phyloP scores from a whole-genome alignment of 2,329 filamentous ascomycete species.

The Penicillium italicum region DNA sequence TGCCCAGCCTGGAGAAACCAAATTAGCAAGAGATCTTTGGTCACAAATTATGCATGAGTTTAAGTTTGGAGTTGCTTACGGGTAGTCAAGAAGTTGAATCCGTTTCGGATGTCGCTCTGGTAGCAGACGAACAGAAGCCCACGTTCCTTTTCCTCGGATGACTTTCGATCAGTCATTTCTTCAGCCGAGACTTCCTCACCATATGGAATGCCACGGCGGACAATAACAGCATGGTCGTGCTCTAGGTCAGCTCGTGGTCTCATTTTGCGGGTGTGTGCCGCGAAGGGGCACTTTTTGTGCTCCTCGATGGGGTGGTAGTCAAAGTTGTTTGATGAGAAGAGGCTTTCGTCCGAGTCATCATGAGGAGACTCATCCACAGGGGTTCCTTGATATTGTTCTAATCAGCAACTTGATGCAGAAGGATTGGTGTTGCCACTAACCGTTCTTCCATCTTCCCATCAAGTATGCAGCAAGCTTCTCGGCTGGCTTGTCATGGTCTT shows the following conservation, averaged over 20 bases:
- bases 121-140: slow-evolving; percentile 48
- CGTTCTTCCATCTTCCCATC: slow-evolving; percentile 46
- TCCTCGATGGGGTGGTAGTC: slow-evolving; percentile 29
- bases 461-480: slow-evolving; percentile 43
- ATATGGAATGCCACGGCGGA: slow-evolving; percentile 47
- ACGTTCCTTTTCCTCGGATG: slow-evolving; percentile 31
- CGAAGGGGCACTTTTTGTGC: slow-evolving; percentile 44
- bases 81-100: slow-evolving; percentile 35
- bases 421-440: slow-evolving; percentile 7
- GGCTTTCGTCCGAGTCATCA: slow-evolving; percentile 28
- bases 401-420: background rate
- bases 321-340: slow-evolving; percentile 42
- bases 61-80: slow-evolving; percentile 12
- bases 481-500: slow-evolving; percentile 14
- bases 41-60: background rate
- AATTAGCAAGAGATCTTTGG: background rate
- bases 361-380: slow-evolving; percentile 34
- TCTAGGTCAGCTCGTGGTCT: slow-evolving; percentile 42
- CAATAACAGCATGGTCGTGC: slow-evolving; percentile 33
- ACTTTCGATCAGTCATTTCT: slow-evolving; percentile 32
- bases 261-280: slow-evolving; percentile 49
- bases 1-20: slow-evolving; percentile 20
- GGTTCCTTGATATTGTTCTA: slow-evolving; percentile 23
- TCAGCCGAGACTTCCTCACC: slow-evolving; percentile 38
- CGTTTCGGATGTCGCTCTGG: slow-evolving; percentile 42